phyloP scores from a whole-genome alignment of 2,329 filamentous ascomycete genomes.

The Sporothrix humicola region DNA sequence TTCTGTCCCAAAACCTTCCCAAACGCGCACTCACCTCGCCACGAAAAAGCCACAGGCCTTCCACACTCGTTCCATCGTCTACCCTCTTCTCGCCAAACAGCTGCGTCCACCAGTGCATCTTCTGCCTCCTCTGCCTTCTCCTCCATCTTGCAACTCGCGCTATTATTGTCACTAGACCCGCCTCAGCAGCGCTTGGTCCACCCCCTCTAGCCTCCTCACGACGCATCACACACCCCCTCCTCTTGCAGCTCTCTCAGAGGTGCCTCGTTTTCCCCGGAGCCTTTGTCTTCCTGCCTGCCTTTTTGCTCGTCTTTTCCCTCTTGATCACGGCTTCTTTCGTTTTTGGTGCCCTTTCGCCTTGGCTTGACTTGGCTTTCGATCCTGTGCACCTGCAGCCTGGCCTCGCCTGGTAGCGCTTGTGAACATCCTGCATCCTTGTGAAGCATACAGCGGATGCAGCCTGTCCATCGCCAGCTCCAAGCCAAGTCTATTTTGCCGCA shows the following conservation, averaged over 20 bases:
- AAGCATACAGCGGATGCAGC: not conserved
- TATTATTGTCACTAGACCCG: conserved; percentile 30
- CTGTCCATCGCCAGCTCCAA: not conserved
- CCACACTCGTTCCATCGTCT: conserved; percentile 9
- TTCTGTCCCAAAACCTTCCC: not conserved
- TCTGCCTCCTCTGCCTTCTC: not conserved
- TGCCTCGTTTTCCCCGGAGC: not conserved
- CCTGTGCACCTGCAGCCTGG: conserved; percentile 26
- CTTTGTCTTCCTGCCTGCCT: no score
- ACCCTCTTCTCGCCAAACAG: not conserved
- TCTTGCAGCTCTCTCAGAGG: conserved; percentile 15
- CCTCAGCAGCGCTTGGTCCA: conserved; percentile 33
- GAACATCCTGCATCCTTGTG: not conserved
- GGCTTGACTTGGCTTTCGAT: not conserved
- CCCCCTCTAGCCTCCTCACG: conserved; percentile 30
- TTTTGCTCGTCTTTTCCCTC: no score
- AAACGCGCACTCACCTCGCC: conserved; percentile 4
- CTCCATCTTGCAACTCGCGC: conserved; percentile 23
- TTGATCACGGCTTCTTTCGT: not conserved
- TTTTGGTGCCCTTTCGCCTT: not conserved
- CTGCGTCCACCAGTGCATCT: no score
- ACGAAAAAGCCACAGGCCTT: conserved; percentile 10
- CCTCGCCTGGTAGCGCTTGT: not conserved
- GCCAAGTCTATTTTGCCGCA: conserved; percentile 46
- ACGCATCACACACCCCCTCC: conserved; percentile 31